Conservation (phyloP, 148 eudicot species). For the Tetragonia tetragonoides region DNA sequence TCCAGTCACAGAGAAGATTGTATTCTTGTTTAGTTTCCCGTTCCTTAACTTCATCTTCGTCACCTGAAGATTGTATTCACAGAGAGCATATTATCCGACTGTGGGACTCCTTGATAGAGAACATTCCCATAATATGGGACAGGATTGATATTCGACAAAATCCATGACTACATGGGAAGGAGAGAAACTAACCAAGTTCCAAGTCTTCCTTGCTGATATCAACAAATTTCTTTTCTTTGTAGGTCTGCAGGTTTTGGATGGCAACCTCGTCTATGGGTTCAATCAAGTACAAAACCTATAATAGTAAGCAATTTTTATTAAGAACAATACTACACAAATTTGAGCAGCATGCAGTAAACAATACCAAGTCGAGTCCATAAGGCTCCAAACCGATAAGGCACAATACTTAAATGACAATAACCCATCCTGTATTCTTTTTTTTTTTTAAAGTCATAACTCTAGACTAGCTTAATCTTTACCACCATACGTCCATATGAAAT, state of each 20-base stretch:
- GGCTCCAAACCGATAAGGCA: background rate
- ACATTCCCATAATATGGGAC: background rate
- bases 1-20: constrained; percentile 92
- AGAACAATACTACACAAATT: background rate
- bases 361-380: background rate
- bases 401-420: background rate
- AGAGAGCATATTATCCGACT: background rate
- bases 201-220: constrained; percentile 99
- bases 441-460: background rate
- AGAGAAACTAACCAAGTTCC: constrained; percentile 72
- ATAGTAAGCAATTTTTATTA: constrained; percentile 1
- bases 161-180: background rate
- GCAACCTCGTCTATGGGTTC: constrained; percentile 99
- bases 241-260: constrained; percentile 89
- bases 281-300: constrained; percentile 44
- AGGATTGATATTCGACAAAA: background rate
- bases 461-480: background rate
- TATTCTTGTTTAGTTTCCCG: constrained; percentile 89
- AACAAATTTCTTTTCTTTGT: constrained; percentile 97
- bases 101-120: constrained; percentile 1
- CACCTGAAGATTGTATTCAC: constrained; percentile 63
- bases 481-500: background rate
- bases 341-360: background rate
- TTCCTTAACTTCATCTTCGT: constrained; percentile 88
- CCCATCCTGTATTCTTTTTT: background rate